These are phyloP conservation scores for Arthroderma uncinatum DNA, from an alignment of 2,329 filamentous ascomycete genomes.

Conservation along the genomic window DNA sequence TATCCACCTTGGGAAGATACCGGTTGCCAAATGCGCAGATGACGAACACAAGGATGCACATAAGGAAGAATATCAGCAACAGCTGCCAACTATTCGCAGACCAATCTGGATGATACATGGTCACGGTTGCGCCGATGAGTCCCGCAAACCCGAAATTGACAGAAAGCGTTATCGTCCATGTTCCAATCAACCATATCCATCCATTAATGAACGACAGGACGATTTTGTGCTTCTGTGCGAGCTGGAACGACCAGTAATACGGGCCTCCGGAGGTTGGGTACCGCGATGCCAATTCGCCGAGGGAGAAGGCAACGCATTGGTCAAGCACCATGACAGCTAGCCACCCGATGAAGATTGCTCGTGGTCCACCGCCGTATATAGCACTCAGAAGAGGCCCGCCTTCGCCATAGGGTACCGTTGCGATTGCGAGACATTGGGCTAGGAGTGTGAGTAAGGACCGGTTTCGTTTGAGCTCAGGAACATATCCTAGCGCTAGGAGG, in stretches of 20 bases:
- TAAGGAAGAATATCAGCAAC: constrained; percentile 58
- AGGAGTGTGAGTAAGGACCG: constrained; percentile 50
- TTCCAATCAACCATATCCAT: constrained; percentile 44
- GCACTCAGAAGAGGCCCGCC: constrained; percentile 31
- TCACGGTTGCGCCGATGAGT: constrained; percentile 40
- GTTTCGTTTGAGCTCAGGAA: constrained; percentile 46
- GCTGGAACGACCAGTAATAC: constrained; percentile 46
- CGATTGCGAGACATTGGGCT: constrained; percentile 51
- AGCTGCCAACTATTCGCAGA: constrained; percentile 46
- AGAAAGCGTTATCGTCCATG: constrained; percentile 44
- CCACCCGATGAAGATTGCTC: constrained; percentile 49
- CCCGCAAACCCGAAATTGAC: constrained; percentile 38
- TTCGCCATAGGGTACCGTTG: constrained; percentile 48
- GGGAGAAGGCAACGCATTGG: constrained; percentile 42
- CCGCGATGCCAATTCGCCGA: constrained; percentile 42
- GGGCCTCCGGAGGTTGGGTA: constrained; percentile 44
- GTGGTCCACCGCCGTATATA: constrained; percentile 39
- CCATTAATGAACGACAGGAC: constrained; percentile 43
- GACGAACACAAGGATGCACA: constrained; percentile 53
- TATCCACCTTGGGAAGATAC: constrained; percentile 54
- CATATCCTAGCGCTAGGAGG: constrained; percentile 41
- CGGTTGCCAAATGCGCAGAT: constrained; percentile 58
- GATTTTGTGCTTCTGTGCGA: constrained; percentile 34
- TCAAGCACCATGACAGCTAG: constrained; percentile 43
- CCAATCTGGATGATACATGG: constrained; percentile 9